phyloP scores from a whole-genome alignment of 2,329 filamentous ascomycete species.

The Aspergillus novoparasiticus region DNA sequence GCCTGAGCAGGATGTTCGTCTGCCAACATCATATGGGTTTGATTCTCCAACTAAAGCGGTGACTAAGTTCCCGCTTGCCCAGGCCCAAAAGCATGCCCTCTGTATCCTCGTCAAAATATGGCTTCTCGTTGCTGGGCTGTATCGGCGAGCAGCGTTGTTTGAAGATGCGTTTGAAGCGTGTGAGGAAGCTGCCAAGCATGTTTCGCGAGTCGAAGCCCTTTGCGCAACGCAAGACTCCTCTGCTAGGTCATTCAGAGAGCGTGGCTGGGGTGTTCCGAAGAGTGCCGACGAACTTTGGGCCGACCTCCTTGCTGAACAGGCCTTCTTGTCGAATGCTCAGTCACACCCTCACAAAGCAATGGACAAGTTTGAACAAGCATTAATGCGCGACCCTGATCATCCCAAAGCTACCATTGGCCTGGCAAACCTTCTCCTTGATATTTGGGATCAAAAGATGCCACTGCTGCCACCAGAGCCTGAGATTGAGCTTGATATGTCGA shows the following conservation, averaged over 20 bases:
- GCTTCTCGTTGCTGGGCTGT: conserved; percentile 87
- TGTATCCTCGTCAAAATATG: conserved; percentile 75
- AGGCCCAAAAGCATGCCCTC: conserved; percentile 58
- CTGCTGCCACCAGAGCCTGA: conserved; percentile 35
- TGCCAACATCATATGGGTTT: conserved; percentile 40
- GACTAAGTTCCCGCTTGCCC: conserved; percentile 53
- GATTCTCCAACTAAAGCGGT: conserved; percentile 44
- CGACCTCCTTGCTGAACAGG: conserved; percentile 80
- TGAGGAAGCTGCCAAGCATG: conserved; percentile 77
- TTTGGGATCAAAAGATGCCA: conserved; percentile 63
- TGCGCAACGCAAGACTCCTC: conserved; percentile 64
- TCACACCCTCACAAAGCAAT: conserved; percentile 69
- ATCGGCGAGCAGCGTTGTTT: conserved; percentile 76
- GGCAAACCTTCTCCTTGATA: conserved; percentile 81
- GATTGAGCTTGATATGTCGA: conserved; percentile 30
- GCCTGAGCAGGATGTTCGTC: conserved; percentile 42
- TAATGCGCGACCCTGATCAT: conserved; percentile 80
- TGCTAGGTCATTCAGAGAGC: conserved; percentile 62
- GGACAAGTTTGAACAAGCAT: conserved; percentile 76
- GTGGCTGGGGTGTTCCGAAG: conserved; percentile 77
- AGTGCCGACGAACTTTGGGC: conserved; percentile 82
- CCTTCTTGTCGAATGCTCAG: conserved; percentile 65
- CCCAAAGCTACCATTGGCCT: conserved; percentile 77
- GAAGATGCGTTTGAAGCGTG: conserved; percentile 80
- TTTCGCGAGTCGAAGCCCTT: conserved; percentile 70